Percentiles rank a stretch among this genome's conserved stretches.
Evolutionary conservation across 2,329 filamentous ascomycete species (phyloP).

Genomic region (Sporothrix humicola): DNA sequence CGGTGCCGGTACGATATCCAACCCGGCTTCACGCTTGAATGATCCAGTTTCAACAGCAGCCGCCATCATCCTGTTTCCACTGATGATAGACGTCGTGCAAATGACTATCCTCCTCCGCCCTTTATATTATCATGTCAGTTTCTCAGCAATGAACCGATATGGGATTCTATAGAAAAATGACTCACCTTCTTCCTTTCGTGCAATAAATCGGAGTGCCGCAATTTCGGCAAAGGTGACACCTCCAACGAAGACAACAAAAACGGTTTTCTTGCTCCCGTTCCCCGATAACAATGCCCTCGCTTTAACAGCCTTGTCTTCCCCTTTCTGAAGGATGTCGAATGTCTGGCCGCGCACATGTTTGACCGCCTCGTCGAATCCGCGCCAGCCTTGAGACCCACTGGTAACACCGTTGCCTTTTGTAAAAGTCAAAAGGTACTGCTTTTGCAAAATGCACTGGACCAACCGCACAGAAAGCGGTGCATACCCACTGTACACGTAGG

Average conservation of each 20-base stretch:
- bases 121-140: constrained; percentile 14
- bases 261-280: constrained; percentile 75
- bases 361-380: constrained; percentile 89
- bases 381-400: constrained; percentile 78
- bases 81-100: constrained; percentile 89
- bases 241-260: constrained; percentile 97
- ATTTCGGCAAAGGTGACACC: constrained; percentile 97
- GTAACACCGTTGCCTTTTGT: constrained; percentile 60
- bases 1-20: neutral
- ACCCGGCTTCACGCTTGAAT: constrained; percentile 55
- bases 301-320: constrained; percentile 89
- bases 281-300: constrained; percentile 83
- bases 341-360: constrained; percentile 87
- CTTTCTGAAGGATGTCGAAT: constrained; percentile 90
- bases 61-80: constrained; percentile 86
- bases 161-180: neutral
- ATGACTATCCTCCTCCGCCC: constrained; percentile 75
- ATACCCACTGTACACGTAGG: constrained; percentile 98
- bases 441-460: constrained; percentile 91
- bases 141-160: too few species aligned
- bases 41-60: constrained; percentile 76
- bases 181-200: constrained; percentile 76
- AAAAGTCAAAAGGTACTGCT: constrained; percentile 77
- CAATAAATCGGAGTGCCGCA: constrained; percentile 88
- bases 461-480: constrained; percentile 89